These are phyloP conservation scores for Gliomastix tumulicola DNA, from an alignment of 2,329 filamentous ascomycete genomes.

Conservation along the genomic window DNA sequence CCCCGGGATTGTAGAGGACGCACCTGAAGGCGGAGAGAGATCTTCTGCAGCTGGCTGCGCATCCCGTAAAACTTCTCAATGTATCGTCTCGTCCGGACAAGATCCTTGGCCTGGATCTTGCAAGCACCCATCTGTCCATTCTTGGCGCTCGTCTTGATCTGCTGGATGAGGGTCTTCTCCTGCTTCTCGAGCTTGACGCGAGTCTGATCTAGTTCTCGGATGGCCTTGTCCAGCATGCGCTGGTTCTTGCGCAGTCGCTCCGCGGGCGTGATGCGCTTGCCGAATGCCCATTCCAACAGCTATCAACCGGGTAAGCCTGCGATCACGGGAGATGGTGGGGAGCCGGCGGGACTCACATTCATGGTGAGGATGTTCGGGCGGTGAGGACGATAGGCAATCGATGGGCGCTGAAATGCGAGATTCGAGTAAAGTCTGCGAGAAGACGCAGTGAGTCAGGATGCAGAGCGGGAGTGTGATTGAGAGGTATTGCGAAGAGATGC, in stretches of 20 bases:
- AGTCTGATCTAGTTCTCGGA: conserved; percentile 91
- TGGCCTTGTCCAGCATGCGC: conserved; percentile 92
- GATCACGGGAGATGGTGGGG: conserved; percentile 5
- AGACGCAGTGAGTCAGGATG: too few relatives aligned
- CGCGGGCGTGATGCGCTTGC: conserved; percentile 96
- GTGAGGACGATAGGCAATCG: too few relatives aligned
- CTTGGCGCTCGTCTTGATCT: conserved; percentile 98
- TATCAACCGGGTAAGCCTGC: too few relatives aligned
- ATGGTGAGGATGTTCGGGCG: too few relatives aligned
- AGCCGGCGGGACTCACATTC: conserved; percentile 41
- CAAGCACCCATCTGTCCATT: conserved; percentile 97
- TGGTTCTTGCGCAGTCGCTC: conserved; percentile 91
- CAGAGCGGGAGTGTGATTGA: too few relatives aligned
- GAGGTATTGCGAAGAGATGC: too few relatives aligned
- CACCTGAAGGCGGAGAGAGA: conserved; percentile 90
- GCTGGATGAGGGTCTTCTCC: conserved; percentile 91
- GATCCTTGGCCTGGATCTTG: conserved; percentile 96
- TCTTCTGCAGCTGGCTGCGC: conserved; percentile 94
- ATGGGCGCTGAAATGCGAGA: too few relatives aligned
- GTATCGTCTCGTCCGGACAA: conserved; percentile 88
- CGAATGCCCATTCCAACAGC: conserved; percentile 98
- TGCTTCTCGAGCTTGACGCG: conserved; percentile 95
- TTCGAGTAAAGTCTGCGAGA: too few relatives aligned
- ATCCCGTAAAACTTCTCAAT: conserved; percentile 98
- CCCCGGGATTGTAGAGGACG: too few relatives aligned